Evolutionary conservation across 345 rosid genomes (phyloP).

Genomic region (Psidium friedrichsthalianum): DNA sequence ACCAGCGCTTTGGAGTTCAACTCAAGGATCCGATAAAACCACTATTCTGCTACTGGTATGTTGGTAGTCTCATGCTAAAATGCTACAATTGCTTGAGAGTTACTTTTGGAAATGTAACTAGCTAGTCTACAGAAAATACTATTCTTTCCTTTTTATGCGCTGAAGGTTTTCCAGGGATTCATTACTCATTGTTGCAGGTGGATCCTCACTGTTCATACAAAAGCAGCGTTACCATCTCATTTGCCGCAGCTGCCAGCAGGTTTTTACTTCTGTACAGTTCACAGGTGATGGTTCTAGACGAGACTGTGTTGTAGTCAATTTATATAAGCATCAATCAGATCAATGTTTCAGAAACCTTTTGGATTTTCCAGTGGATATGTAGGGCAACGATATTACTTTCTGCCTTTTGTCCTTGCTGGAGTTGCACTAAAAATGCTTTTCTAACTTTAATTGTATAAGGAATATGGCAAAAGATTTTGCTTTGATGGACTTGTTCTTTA

Average conservation of each 20-base stretch:
- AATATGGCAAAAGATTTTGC: neutral
- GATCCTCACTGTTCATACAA: constrained; percentile 96
- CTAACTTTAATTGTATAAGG: neutral
- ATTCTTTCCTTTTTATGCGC: neutral
- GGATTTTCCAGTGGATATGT: neutral
- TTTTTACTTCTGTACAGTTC: constrained; percentile 67
- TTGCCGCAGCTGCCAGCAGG: constrained; percentile 60
- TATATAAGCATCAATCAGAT: neutral
- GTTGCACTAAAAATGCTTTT: neutral
- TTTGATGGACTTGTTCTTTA: neutral
- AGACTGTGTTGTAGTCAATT: neutral
- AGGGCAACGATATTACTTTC: neutral
- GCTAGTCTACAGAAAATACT: neutral
- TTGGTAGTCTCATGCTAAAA: neutral
- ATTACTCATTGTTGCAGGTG: constrained; percentile 37
- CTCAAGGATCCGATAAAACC: constrained; percentile 58
- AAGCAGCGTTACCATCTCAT: constrained; percentile 51
- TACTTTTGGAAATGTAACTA: neutral
- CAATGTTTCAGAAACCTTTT: neutral
- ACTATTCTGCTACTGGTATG: constrained; percentile 68
- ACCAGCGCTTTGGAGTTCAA: constrained; percentile 69
- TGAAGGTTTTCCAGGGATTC: neutral
- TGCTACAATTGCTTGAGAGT: neutral
- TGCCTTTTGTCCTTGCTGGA: neutral
- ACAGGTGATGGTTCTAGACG: constrained; percentile 34